Evolutionary conservation across 164 flowering plant genomes (phyloP).

Genomic region (Platanus orientalis): DNA sequence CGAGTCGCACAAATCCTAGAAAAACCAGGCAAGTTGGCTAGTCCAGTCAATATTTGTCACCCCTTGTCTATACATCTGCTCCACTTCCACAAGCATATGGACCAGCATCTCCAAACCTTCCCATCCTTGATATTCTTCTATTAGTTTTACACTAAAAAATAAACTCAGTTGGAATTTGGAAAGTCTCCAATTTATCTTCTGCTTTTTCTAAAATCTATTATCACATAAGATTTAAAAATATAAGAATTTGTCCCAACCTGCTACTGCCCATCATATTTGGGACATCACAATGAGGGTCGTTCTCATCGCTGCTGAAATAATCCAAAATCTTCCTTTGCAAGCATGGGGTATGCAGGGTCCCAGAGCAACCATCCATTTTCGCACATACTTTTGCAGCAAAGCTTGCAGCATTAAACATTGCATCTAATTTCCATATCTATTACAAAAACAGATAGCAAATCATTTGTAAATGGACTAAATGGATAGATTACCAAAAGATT

Average conservation of each 20-base stretch:
- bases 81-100: not conserved
- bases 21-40: not conserved
- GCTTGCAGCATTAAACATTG: conserved; percentile 62
- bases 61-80: not conserved
- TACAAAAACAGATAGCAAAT: conserved; percentile 2
- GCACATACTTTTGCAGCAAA: conserved; percentile 55
- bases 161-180: not conserved
- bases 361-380: conserved; percentile 49
- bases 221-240: not conserved
- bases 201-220: not conserved
- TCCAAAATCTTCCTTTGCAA: conserved; percentile 65
- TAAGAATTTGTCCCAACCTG: conserved; percentile 44
- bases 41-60: too few species aligned
- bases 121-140: not conserved
- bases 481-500: not conserved
- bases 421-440: conserved; percentile 69
- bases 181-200: not conserved
- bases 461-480: not conserved
- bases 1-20: not conserved
- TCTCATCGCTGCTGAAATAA: conserved; percentile 54
- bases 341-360: conserved; percentile 61
- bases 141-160: not conserved
- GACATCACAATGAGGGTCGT: conserved; percentile 16
- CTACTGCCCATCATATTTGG: conserved; percentile 42
- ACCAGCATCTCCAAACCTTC: not conserved